Evolutionary conservation across 805 yeast genomes (phyloP).

Genomic region (Naumovozyma baii): DNA sequence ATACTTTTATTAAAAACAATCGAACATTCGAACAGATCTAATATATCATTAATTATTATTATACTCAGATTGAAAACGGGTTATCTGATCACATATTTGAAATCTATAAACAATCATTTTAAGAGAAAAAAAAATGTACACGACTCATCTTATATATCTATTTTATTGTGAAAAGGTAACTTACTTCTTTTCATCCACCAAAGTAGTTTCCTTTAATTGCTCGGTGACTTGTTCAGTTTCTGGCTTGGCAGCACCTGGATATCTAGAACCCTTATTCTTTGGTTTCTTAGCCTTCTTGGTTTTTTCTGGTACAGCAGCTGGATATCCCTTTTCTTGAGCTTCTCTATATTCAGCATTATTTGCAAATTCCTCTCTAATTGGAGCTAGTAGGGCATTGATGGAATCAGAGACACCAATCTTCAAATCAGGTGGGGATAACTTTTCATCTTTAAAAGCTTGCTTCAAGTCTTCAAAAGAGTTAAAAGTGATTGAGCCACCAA

Average conservation of each 20-base stretch:
- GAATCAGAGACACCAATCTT: constrained; percentile 85
- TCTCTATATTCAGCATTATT: constrained; percentile 62
- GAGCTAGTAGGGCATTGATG: constrained; percentile 70
- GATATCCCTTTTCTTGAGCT: constrained; percentile 73
- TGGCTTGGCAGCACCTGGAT: constrained; percentile 59
- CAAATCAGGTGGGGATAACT: constrained; percentile 85
- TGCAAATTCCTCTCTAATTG: constrained; percentile 64
- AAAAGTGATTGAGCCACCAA: constrained; percentile 86
- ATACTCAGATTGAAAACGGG: too few relatives aligned
- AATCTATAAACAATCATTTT: too few relatives aligned
- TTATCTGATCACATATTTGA: too few relatives aligned
- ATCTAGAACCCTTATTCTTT: constrained; percentile 82
- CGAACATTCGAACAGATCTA: too few relatives aligned
- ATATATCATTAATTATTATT: too few relatives aligned
- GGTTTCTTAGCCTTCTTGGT: constrained; percentile 63
- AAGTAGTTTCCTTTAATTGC: constrained; percentile 18
- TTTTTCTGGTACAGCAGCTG: constrained; percentile 52
- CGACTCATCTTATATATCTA: too few relatives aligned
- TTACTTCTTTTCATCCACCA: constrained; percentile 3
- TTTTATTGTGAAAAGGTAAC: too few relatives aligned
- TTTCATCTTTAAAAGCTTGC: constrained; percentile 60
- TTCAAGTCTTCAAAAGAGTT: constrained; percentile 57
- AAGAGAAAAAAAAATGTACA: constrained; percentile 1
- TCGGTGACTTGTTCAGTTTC: constrained; percentile 16
- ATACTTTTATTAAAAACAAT: too few relatives aligned